Evolutionary conservation across 805 yeast genomes (phyloP).

Genomic region (Ogataea thermomethanolica): DNA sequence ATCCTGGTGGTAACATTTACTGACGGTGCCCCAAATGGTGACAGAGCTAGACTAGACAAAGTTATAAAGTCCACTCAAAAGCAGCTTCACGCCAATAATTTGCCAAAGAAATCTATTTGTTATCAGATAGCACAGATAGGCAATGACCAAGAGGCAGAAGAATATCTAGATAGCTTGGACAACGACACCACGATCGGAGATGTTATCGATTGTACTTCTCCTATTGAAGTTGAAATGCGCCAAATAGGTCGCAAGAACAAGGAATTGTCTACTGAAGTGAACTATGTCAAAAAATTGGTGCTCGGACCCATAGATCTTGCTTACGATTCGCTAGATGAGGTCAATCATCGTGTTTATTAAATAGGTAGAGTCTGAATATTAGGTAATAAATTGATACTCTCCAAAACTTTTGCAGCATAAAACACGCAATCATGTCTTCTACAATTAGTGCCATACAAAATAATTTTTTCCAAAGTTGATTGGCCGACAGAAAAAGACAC

Average conservation of each 20-base stretch:
- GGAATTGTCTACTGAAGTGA: slow-evolving; percentile 26
- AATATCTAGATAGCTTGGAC: slow-evolving; percentile 23
- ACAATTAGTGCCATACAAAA: slow-evolving; percentile 6
- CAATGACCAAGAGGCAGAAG: slow-evolving; percentile 19
- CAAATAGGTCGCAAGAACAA: slow-evolving; percentile 20
- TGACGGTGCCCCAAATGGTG: slow-evolving; percentile 26
- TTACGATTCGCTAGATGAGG: slow-evolving; percentile 28
- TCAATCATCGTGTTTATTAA: slow-evolving; percentile 15
- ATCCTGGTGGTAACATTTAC: slow-evolving; percentile 22
- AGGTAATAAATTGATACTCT: not conserved
- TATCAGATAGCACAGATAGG: slow-evolving; percentile 29
- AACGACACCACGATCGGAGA: slow-evolving; percentile 20
- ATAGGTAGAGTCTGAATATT: slow-evolving; percentile 1
- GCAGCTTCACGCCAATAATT: slow-evolving; percentile 7
- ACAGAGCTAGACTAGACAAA: slow-evolving; percentile 9
- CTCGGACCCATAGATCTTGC: slow-evolving; percentile 25
- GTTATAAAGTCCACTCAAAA: slow-evolving; percentile 16
- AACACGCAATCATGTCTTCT: not conserved
- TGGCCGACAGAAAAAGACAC: slow-evolving; percentile 14
- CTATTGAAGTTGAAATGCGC: slow-evolving; percentile 23
- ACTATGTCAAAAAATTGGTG: slow-evolving; percentile 24
- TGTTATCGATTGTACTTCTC: slow-evolving; percentile 27
- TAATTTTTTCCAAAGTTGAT: slow-evolving; percentile 8
- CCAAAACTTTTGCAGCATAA: slow-evolving; percentile 3
- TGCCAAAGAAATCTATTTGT: slow-evolving; percentile 19